phyloP scores from a whole-genome alignment of 176 grass and related monocot species.

The Rhynchospora tenuis region DNA sequence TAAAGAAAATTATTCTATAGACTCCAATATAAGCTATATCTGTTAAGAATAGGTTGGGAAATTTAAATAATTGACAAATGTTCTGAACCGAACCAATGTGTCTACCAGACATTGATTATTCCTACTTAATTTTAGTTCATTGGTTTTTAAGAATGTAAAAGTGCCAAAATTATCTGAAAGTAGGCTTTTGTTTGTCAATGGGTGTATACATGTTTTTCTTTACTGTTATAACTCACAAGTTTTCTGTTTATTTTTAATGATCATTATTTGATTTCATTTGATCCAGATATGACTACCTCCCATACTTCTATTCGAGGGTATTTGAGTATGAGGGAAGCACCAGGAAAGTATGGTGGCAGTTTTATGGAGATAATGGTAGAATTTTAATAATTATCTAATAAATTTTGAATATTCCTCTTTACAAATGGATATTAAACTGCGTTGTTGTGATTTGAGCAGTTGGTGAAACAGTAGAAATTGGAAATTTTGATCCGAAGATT shows the following conservation, averaged over 20 bases:
- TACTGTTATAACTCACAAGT: neutral
- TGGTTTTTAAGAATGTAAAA: neutral
- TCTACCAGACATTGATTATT: neutral
- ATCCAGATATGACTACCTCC: constrained; percentile 91
- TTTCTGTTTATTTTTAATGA: neutral
- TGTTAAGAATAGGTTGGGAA: neutral
- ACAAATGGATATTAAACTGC: neutral
- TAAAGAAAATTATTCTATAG: neutral
- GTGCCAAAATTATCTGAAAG: neutral
- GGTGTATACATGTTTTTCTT: neutral
- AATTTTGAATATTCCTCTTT: constrained; percentile 2
- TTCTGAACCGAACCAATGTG: neutral
- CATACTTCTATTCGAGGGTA: constrained; percentile 92
- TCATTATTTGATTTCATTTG: constrained; percentile 16
- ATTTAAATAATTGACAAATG: neutral
- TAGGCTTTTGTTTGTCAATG: neutral
- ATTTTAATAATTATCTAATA: constrained; percentile 3
- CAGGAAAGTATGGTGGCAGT: constrained; percentile 97
- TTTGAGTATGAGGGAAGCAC: constrained; percentile 93
- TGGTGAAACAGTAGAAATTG: constrained; percentile 85
- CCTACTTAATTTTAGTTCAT: neutral
- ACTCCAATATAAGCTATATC: neutral
- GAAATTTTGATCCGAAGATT: constrained; percentile 83
- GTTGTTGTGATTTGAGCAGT: constrained; percentile 42
- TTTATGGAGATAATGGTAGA: constrained; percentile 91